Evolutionary conservation across 148 eudicot species (phyloP).

Genomic region (Persicaria tinctoria): DNA sequence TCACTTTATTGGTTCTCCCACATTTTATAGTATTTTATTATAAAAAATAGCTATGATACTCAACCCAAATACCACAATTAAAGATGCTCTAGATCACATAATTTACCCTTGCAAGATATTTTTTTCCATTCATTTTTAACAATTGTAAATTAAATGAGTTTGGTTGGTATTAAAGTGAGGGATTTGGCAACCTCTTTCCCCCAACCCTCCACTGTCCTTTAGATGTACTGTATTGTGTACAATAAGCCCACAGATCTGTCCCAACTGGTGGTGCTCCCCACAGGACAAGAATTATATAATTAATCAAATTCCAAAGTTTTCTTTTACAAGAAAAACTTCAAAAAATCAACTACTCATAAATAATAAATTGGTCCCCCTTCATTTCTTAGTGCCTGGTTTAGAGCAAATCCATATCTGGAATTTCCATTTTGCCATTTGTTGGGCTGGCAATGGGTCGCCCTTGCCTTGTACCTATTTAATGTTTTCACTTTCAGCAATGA

Average conservation of each 20-base stretch:
- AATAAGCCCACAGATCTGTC: neutral
- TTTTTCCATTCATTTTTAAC: no score
- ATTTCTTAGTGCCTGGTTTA: neutral
- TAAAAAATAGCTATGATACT: no score
- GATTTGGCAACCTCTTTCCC: neutral
- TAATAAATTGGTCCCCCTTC: neutral
- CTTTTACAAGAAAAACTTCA: neutral
- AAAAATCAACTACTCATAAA: slow-evolving; percentile 7
- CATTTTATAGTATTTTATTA: no score
- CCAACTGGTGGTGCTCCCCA: neutral
- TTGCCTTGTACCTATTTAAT: neutral
- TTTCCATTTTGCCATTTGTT: neutral
- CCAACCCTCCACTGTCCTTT: neutral
- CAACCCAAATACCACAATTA: no score
- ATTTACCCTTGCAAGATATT: no score
- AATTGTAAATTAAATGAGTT: neutral
- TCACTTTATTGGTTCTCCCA: no score
- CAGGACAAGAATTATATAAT: neutral
- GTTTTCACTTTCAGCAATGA: neutral
- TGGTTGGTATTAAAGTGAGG: neutral
- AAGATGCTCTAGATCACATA: no score
- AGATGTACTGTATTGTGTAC: slow-evolving; percentile 3
- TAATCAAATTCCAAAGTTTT: slow-evolving; percentile 4
- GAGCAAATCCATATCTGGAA: slow-evolving; percentile 1
- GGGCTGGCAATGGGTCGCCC: slow-evolving; percentile 12